Evolutionary conservation across 2,329 filamentous ascomycete genomes (phyloP).

Genomic region (Gaeumannomyces sp.): DNA sequence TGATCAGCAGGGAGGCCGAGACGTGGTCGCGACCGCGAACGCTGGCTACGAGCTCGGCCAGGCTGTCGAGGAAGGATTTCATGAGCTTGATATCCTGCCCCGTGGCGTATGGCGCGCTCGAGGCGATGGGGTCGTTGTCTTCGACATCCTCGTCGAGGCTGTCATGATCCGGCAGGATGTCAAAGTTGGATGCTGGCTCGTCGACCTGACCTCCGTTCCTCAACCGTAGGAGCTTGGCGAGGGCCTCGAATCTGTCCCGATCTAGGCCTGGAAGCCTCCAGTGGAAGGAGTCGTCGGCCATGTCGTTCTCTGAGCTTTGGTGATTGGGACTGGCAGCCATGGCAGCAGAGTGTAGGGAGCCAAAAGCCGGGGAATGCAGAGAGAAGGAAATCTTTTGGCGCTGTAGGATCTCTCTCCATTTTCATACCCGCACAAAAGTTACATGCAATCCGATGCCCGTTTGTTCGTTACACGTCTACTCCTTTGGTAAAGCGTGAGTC

Average conservation of each 20-base stretch:
- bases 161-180: background rate
- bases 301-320: no score
- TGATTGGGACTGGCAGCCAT: no score
- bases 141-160: background rate
- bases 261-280: background rate
- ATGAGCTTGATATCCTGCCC: background rate
- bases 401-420: no score
- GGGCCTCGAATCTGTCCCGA: background rate
- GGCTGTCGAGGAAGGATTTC: background rate
- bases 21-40: background rate
- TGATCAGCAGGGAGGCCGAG: background rate
- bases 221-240: background rate
- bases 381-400: no score
- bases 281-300: background rate
- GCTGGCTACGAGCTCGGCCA: background rate
- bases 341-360: no score
- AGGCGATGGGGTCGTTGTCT: background rate
- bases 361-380: no score
- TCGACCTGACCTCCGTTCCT: background rate
- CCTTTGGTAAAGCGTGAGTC: no score
- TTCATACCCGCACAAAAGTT: no score
- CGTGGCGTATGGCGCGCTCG: background rate
- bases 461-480: no score
- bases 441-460: no score
- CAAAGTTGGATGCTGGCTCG: background rate